phyloP scores from a whole-genome alignment of 2,329 filamentous ascomycete genomes.

The Tolypocladium paradoxum region DNA sequence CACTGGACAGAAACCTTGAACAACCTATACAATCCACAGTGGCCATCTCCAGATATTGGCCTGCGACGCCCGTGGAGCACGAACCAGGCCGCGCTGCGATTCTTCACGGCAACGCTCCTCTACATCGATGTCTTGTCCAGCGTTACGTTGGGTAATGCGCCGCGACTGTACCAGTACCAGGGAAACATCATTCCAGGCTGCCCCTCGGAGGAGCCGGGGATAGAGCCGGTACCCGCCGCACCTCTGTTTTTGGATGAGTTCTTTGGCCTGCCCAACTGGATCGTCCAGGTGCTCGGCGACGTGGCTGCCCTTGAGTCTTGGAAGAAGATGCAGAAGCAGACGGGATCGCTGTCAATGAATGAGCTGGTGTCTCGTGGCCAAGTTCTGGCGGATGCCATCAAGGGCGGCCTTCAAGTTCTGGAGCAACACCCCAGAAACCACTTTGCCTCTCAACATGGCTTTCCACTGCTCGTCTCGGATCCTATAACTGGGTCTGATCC shows the following conservation, averaged over 20 bases:
- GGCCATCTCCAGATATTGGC: constrained; percentile 22
- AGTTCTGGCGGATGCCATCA: constrained; percentile 27
- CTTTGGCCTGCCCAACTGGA: constrained; percentile 47
- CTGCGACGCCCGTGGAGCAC: constrained; percentile 28
- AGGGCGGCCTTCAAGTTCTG: constrained; percentile 17
- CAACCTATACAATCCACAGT: constrained; percentile 17
- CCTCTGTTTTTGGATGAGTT: constrained; percentile 37
- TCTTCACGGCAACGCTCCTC: constrained; percentile 34
- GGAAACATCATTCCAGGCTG: constrained; percentile 24
- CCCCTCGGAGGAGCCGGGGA: constrained; percentile 6
- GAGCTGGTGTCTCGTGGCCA: constrained; percentile 35
- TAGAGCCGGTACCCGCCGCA: constrained; percentile 11
- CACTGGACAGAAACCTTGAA: constrained; percentile 25
- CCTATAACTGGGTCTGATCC: constrained; percentile 10
- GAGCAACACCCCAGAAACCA: constrained; percentile 10
- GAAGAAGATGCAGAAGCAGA: constrained; percentile 36
- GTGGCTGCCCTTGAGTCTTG: constrained; percentile 42
- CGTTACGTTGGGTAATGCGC: constrained; percentile 31
- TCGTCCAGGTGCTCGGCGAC: constrained; percentile 41
- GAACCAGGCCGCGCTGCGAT: constrained; percentile 35
- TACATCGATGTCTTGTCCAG: constrained; percentile 40
- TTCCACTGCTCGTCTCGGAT: constrained; percentile 6
- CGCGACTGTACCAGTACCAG: constrained; percentile 32
- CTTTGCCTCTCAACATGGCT: neutral
- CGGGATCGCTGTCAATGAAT: constrained; percentile 31